A percentile compares a stretch with the other conserved stretches of the same genome.
Conservation (phyloP, 129 eudicot genomes). For the Lonicera japonica region DNA sequence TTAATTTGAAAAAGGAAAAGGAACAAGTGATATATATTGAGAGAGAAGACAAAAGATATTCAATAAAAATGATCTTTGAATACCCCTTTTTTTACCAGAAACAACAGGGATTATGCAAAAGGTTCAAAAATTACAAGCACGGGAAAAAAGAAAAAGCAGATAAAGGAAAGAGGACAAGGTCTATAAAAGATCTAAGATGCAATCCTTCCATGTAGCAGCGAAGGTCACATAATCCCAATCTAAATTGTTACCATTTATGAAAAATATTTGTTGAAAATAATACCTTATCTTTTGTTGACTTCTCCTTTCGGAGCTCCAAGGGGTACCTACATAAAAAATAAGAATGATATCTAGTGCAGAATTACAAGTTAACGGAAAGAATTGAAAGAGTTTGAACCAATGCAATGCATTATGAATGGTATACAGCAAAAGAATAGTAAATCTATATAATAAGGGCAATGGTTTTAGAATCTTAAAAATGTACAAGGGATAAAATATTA, state of each 20-base stretch:
- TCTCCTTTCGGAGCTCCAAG: constrained; percentile 90
- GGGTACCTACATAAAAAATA: constrained; percentile 61
- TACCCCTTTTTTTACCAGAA: not conserved
- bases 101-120: not conserved
- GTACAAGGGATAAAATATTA: too few relatives aligned
- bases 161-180: not conserved
- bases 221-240: not conserved
- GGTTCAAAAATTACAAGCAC: not conserved
- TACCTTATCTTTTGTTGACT: constrained; percentile 89
- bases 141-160: not conserved
- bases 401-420: not conserved
- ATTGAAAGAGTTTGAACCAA: not conserved
- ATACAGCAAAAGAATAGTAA: not conserved
- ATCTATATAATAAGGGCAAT: not conserved
- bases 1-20: not conserved
- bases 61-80: too few relatives aligned
- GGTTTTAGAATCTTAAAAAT: too few relatives aligned
- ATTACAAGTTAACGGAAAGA: not conserved
- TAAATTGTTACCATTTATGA: not conserved
- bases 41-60: not conserved
- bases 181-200: not conserved
- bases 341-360: not conserved
- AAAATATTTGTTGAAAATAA: constrained; percentile 12
- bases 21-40: not conserved
- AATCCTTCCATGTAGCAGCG: too few relatives aligned